Base-by-base conservation (phyloP, 768 basidiomycete genomes). In the Lentinula guzmanii region DNA sequence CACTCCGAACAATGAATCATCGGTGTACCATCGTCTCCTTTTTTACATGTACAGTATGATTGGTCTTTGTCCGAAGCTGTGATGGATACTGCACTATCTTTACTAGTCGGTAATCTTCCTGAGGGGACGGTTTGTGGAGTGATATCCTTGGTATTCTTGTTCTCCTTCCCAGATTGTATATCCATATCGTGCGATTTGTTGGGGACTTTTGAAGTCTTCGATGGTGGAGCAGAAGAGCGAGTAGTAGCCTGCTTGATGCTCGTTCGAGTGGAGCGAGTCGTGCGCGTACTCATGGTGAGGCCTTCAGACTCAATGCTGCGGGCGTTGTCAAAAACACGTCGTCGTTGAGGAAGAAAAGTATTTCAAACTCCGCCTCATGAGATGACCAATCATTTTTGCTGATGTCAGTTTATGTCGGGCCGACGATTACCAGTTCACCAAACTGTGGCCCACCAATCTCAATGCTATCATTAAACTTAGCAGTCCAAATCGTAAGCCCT, bases 1-100 rank as follows among this genome's bases (percentile, higher is more conserved):
- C 92, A 94, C 56, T 81, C 76, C 28, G 83, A 79, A 69, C 92
- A 94, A 39, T 75, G 75, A 53, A 93, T 86, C 91, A 93, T 92
- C 11, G 91, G 90, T 5, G 87, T 80, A 35, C 89, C 91, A 74
- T 91, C 87, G 70, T 93, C 87, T 42, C 80, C 82, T 53, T 81
- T 80, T 24, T 79, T 77, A 71, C 92, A 94, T 0, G 80, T 72
- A 74, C 91, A 93, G 65, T 82, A 77, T 6, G 74, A 67, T 13
- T 71, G 62, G 53, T 71, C 67, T 13, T 71, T 62, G 53, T 71
- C 72, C 37, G 68, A 58, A 24, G 52, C 42, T 60, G 66, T 42
- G 31, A 5, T 39, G 28, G 58, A 50, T n/a, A 37, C 15, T 8
- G 6, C n/a, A 11, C 28, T 35, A 18, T 33, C 24, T 43, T 62